phyloP scores from a whole-genome alignment of 2,329 filamentous ascomycete genomes.

The Aspergillus sp. region DNA sequence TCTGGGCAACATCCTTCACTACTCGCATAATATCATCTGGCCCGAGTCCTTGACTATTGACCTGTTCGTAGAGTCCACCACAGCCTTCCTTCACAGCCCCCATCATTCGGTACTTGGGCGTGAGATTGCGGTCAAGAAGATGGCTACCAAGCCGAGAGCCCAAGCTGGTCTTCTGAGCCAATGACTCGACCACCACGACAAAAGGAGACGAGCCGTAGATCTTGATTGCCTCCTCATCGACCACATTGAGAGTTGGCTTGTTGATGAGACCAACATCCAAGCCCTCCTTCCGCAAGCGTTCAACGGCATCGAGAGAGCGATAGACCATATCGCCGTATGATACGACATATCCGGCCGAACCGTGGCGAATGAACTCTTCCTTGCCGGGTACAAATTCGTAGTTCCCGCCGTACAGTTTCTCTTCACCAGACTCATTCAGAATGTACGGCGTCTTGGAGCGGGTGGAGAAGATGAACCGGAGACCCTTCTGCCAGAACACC shows the following conservation, averaged over 20 bases:
- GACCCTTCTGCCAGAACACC: slow-evolving; percentile 37
- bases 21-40: slow-evolving; percentile 32
- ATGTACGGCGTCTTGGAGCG: slow-evolving; percentile 39
- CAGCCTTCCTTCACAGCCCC: slow-evolving; percentile 39
- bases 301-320: slow-evolving; percentile 39
- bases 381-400: slow-evolving; percentile 38
- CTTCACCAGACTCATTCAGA: slow-evolving; percentile 34
- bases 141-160: slow-evolving; percentile 37
- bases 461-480: slow-evolving; percentile 39
- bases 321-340: slow-evolving; percentile 42
- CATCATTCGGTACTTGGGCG: slow-evolving; percentile 36
- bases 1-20: slow-evolving; percentile 24
- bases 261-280: slow-evolving; percentile 39
- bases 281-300: slow-evolving; percentile 34
- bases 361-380: slow-evolving; percentile 38
- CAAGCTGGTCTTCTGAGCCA: slow-evolving; percentile 40
- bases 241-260: slow-evolving; percentile 38
- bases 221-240: slow-evolving; percentile 38
- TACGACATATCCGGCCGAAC: slow-evolving; percentile 37
- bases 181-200: slow-evolving; percentile 37
- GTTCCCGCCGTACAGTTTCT: slow-evolving; percentile 33
- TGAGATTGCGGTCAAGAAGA: slow-evolving; percentile 35
- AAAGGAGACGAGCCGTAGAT: slow-evolving; percentile 36
- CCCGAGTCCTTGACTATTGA: slow-evolving; percentile 37
- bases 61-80: slow-evolving; percentile 38